A percentile compares a stretch with the other conserved stretches of the same genome.
phyloP scores from a whole-genome alignment of 108 stramenopile genomes.

The Nitzschia putrida region DNA sequence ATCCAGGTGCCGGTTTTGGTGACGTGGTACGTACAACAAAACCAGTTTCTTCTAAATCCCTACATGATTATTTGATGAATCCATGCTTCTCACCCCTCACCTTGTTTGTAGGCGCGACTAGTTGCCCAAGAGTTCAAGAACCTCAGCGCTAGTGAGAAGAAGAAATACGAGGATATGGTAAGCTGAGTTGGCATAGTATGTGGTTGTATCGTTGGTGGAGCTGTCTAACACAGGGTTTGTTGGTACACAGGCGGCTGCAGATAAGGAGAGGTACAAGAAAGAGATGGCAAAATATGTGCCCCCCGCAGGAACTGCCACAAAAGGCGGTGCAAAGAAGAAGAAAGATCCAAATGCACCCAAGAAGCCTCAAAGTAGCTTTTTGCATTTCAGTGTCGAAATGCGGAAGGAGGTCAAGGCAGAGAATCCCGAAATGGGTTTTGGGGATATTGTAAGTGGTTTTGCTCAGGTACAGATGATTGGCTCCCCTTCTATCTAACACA shows the following conservation, averaged over 20 bases:
- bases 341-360: slow-evolving; percentile 77
- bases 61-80: background rate
- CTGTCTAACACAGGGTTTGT: background rate
- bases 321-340: slow-evolving; percentile 38
- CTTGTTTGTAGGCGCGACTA: slow-evolving; percentile 1
- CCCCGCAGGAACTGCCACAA: slow-evolving; percentile 12
- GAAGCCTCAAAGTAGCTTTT: slow-evolving; percentile 58
- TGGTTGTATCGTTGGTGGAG: background rate
- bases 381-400: slow-evolving; percentile 60
- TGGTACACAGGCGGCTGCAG: slow-evolving; percentile 35
- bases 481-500: too few relatives aligned
- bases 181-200: too few relatives aligned
- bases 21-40: slow-evolving; percentile 36
- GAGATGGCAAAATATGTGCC: slow-evolving; percentile 54
- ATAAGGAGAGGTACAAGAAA: slow-evolving; percentile 65
- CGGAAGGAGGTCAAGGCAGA: slow-evolving; percentile 70
- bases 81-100: background rate
- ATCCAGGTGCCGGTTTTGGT: slow-evolving; percentile 49
- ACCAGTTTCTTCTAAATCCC: too few relatives aligned
- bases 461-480: background rate
- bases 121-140: slow-evolving; percentile 20
- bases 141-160: background rate
- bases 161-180: slow-evolving; percentile 27
- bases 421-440: slow-evolving; percentile 63
- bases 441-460: slow-evolving; percentile 34